Evolutionary conservation across 306 rosid genomes (phyloP), one percentile per base, ranked within the genome.

Genomic region (Senna siamea): DNA sequence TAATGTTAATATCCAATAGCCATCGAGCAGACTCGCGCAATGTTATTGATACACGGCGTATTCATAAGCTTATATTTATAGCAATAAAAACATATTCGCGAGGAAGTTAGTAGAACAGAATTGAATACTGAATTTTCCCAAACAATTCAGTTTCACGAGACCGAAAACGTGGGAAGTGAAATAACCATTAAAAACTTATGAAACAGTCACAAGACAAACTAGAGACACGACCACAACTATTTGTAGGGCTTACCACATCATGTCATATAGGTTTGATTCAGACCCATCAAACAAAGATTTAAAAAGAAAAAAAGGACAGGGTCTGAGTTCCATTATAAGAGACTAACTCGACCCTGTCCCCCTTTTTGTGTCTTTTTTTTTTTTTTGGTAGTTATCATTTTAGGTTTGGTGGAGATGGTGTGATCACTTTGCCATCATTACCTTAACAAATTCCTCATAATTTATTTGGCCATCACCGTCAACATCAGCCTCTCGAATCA

Each of bases 381-480:
- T 38, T 41, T 51, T n/a, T n/a, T n/a, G n/a, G 57, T 35, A 40
- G 47, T 74, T 22, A 72, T 22, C 53, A 54, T 17, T 68, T 46
- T 5, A 59, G 70, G 34, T 41, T 66, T 32, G 26, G 52, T 55
- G 30, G 44, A 55, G 73, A 46, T 38, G 22, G 35, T 10, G 22
- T 1, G 43, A 28, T 78, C 85, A 90, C 86, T 90, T 90, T 30
- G 96, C 96, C 96, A 90, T 90, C 96, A 90, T 90, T 66, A 90
- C 89, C 86, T 88, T 90, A 65, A 88, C 96, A 56, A 90, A 90
- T 74, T 90, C 96, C 73, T 88, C 96, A 20, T 90, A 90, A 70
- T 90, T 90, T 78, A 90, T 90, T 87, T 90, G 96, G 56, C 96
- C 96, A 65, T 90, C 96, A 50, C 96, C 96, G 51, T 90, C 96